Base-by-base conservation (phyloP, 306 rosid genomes). In the Crataegus laevigata region DNA sequence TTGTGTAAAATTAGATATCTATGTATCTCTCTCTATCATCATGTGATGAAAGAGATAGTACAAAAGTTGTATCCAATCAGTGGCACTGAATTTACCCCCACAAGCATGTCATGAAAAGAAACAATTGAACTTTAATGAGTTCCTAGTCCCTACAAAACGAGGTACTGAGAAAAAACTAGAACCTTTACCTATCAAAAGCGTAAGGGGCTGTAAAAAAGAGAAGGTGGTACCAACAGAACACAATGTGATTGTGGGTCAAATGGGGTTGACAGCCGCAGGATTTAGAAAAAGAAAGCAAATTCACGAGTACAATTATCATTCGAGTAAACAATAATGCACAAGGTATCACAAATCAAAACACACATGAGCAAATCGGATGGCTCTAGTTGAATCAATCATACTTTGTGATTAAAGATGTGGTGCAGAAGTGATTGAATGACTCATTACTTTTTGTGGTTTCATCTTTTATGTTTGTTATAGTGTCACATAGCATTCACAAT, bases 241-340 rank as follows among this genome's bases (percentile, higher is more conserved):
- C 11, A 40, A 40, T 47, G 54, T 59, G 13, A 22, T 32, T 25
- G 80, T 74, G 83, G 81, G 79, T 71, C 82, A 50, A 65, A 77
- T 47, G 74, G 58, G 65, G 43, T 59, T 73, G 79, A 73, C 21
- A 59, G 81, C 74, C 62, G 22, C 58, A 66, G 71, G 78, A 73
- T 50, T 54, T 55, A 74, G 26, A 28, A 40, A 11, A 38, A 78
- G 43, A 68, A 45, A 30, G 40, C 42, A 64, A 66, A 43, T 19
- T 15, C 74, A 64, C 32, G 30, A 65, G 78, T 73, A 84, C 83
- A 50, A 69, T 79, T 75, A 79, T 75, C 54, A 77, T 65, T 38
- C 21, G 54, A 38, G 32, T 72, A 67, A 78, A 60, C 38, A 66
- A 67, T 88, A 79, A 84, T 73, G 68, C 40, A 55, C 47, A 65